Percentiles rank a stretch among this genome's conserved stretches.
Conservation (phyloP, 345 rosid genomes). For the Pistacia vera region DNA sequence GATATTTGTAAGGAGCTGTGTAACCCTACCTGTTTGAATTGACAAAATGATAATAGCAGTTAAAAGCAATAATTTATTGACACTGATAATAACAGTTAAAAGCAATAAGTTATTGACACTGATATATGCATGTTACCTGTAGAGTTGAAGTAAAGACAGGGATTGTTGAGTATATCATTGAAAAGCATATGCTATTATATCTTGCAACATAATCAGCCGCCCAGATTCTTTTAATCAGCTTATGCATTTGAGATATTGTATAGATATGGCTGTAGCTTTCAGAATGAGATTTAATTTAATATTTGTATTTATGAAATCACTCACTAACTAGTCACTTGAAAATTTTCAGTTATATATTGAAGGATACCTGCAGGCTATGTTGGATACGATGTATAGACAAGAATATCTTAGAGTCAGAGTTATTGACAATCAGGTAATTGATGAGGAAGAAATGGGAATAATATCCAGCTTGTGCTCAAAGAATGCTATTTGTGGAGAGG, state of each 20-base stretch:
- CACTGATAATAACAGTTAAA: background rate
- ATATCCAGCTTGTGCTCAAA: background rate
- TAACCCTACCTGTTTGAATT: background rate
- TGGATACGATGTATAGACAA: constrained; percentile 84
- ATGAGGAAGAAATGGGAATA: background rate
- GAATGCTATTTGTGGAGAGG: background rate
- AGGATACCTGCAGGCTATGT: constrained; percentile 96
- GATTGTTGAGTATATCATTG: background rate
- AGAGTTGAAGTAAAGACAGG: background rate
- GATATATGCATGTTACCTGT: background rate
- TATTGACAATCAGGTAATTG: constrained; percentile 79
- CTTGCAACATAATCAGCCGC: background rate
- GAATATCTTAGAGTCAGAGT: constrained; percentile 94
- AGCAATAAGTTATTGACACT: background rate
- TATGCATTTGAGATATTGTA: background rate
- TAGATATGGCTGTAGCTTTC: too few species aligned
- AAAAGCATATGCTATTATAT: background rate
- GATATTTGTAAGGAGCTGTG: background rate
- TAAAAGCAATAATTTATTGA: background rate
- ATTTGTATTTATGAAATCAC: background rate
- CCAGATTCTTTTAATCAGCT: background rate
- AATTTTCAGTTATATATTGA: constrained; percentile 79
- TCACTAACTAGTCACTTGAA: constrained; percentile 20
- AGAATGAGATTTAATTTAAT: background rate
- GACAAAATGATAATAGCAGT: background rate